Evolutionary conservation across 2,329 filamentous ascomycete genomes (phyloP).

Genomic region (Neurospora sp.): DNA sequence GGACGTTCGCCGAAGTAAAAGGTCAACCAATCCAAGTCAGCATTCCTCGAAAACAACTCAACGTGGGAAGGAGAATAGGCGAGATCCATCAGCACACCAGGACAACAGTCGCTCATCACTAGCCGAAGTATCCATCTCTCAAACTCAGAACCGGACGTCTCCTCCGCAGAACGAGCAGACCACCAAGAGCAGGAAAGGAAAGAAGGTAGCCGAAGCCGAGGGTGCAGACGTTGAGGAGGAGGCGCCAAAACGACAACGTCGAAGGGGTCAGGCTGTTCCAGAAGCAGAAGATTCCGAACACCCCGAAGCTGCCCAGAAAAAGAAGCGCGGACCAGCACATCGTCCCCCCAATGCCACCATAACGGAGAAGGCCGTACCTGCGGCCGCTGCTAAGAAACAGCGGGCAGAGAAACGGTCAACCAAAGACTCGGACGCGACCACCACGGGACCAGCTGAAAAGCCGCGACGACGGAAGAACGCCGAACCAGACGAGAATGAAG

Average conservation of each 20-base stretch:
- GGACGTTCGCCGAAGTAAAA: conserved; percentile 7
- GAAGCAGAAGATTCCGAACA: not conserved
- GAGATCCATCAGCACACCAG: not conserved
- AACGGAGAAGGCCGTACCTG: conserved; percentile 3
- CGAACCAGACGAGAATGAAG: not conserved
- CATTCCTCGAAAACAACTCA: not conserved
- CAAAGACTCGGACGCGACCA: not conserved
- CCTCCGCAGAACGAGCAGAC: conserved; percentile 1
- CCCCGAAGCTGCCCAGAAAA: not conserved
- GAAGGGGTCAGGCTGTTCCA: not conserved
- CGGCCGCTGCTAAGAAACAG: not conserved
- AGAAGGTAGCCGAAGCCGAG: conserved; percentile 8
- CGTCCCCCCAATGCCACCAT: not conserved
- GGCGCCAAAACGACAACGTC: not conserved
- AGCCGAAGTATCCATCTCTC: conserved; percentile 12
- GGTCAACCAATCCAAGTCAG: not conserved
- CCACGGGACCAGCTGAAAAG: not conserved
- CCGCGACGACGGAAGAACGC: not conserved
- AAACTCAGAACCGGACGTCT: conserved; percentile 13
- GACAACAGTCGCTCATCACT: conserved; percentile 20
- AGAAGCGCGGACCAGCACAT: not conserved
- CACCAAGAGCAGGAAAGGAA: conserved; percentile 8
- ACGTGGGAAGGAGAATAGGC: not conserved
- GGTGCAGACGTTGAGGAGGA: conserved; percentile 8
- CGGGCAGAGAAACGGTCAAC: not conserved